These are phyloP conservation scores for Globisporangium cystogenes DNA, from an alignment of 352 stramenopile genomes.

Conservation along the genomic window DNA sequence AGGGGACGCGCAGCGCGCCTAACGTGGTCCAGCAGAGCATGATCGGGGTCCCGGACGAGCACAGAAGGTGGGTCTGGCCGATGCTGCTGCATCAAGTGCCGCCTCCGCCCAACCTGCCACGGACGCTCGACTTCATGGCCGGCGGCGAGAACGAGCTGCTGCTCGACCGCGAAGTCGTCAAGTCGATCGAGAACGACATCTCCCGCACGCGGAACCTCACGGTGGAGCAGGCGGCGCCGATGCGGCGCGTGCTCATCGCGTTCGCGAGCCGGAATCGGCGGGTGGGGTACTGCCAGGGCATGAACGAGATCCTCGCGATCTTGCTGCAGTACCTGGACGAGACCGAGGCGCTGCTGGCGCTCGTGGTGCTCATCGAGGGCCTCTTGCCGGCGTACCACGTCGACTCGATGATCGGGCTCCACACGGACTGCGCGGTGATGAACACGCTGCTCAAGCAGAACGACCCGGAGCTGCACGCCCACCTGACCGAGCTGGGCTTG, in stretches of 20 bases:
- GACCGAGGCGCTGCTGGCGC: slow-evolving; percentile 42
- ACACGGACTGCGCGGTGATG: slow-evolving; percentile 81
- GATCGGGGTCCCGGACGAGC: slow-evolving; percentile 52
- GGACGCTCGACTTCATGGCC: slow-evolving; percentile 10
- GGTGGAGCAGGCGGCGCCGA: slow-evolving; percentile 41
- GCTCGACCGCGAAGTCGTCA: slow-evolving; percentile 61
- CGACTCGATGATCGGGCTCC: slow-evolving; percentile 80
- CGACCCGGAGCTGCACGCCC: slow-evolving; percentile 58
- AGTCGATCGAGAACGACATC: slow-evolving; percentile 83
- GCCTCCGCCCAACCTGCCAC: slow-evolving; percentile 27
- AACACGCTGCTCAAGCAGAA: slow-evolving; percentile 77
- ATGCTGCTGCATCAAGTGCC: slow-evolving; percentile 50
- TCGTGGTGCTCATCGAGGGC: slow-evolving; percentile 70
- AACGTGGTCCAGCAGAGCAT: slow-evolving; percentile 40
- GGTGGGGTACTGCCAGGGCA: slow-evolving; percentile 81
- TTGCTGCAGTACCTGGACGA: slow-evolving; percentile 70
- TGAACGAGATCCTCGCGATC: slow-evolving; percentile 80
- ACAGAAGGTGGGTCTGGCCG: slow-evolving; percentile 68
- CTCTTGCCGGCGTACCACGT: slow-evolving; percentile 76
- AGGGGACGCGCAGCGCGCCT: slow-evolving; percentile 19
- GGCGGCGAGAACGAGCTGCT: slow-evolving; percentile 36
- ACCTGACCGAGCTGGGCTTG: slow-evolving; percentile 65
- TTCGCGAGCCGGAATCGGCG: slow-evolving; percentile 73
- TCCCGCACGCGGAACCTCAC: slow-evolving; percentile 55
- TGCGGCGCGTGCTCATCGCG: slow-evolving; percentile 62